A percentile compares a stretch with the other conserved stretches of the same genome.
These are phyloP conservation scores for Mortierella hygrophila DNA, from an alignment of 192 early-diverging fungal species.

Conservation along the genomic window DNA sequence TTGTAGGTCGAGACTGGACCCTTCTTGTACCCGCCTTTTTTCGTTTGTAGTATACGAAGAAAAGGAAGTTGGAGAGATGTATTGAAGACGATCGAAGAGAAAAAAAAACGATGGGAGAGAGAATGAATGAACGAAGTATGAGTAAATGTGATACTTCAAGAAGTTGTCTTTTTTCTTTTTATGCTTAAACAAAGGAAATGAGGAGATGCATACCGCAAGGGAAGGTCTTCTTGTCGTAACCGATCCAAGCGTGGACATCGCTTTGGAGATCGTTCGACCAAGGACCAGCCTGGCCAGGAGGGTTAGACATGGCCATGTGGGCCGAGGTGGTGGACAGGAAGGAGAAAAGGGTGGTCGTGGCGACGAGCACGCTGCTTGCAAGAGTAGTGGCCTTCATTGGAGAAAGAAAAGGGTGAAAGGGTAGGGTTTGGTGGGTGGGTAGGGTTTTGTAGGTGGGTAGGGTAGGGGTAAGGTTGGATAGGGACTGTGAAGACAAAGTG, in stretches of 20 bases:
- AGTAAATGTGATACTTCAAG: background rate
- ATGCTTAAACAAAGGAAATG: background rate
- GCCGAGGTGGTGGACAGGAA: slow-evolving; percentile 33
- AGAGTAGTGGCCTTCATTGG: slow-evolving; percentile 11
- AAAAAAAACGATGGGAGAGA: background rate
- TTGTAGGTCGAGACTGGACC: slow-evolving; percentile 58
- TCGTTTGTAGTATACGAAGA: background rate
- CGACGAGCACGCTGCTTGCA: slow-evolving; percentile 11
- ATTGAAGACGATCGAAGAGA: background rate
- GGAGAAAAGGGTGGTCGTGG: slow-evolving; percentile 18
- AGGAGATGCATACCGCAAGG: slow-evolving; percentile 41
- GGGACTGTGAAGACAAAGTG: background rate
- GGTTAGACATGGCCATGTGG: slow-evolving; percentile 50
- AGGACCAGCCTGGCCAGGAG: slow-evolving; percentile 47
- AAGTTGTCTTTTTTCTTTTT: background rate
- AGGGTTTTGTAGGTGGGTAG: background rate
- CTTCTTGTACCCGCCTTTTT: slow-evolving; percentile 38
- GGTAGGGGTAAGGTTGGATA: background rate
- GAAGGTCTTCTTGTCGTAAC: slow-evolving; percentile 37
- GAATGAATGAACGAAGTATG: background rate
- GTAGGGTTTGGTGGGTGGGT: background rate
- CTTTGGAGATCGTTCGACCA: slow-evolving; percentile 26
- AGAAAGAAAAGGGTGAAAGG: background rate
- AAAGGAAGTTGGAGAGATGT: too few relatives aligned
- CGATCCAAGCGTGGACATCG: slow-evolving; percentile 46